Evolutionary conservation across 2,329 filamentous ascomycete species (phyloP).

Genomic region (Clarireedia paspali): DNA sequence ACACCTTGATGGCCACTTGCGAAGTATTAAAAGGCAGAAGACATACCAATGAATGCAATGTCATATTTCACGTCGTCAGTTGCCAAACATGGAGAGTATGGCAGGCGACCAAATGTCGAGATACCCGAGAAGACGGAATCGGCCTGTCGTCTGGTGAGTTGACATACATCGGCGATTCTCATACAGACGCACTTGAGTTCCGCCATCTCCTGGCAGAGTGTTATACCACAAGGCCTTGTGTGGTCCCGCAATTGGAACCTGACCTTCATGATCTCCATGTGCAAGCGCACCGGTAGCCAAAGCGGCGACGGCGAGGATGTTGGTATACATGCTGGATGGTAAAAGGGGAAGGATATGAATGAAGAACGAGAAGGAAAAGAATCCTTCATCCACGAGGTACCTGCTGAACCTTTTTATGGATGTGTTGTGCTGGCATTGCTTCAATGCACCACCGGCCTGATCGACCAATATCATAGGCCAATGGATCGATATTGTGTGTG

Average conservation of each 20-base stretch:
- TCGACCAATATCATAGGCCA: neutral
- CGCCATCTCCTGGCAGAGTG: constrained; percentile 72
- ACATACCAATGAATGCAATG: constrained; percentile 72
- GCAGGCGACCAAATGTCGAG: constrained; percentile 73
- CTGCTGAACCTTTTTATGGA: neutral
- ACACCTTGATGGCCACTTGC: constrained; percentile 6
- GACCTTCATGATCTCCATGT: constrained; percentile 79
- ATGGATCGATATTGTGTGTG: neutral
- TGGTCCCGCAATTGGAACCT: constrained; percentile 45
- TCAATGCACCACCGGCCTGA: neutral
- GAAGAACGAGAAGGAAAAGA: neutral
- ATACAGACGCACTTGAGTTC: constrained; percentile 56
- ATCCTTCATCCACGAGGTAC: neutral
- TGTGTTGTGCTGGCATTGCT: neutral
- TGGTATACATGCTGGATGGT: constrained; percentile 21
- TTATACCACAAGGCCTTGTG: constrained; percentile 77
- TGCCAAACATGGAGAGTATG: constrained; percentile 70
- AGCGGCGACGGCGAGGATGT: constrained; percentile 19
- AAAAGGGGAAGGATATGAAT: neutral
- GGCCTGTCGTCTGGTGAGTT: constrained; percentile 43
- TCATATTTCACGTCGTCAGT: constrained; percentile 66
- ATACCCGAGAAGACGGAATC: constrained; percentile 87
- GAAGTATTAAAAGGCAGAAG: constrained; percentile 3
- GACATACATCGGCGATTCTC: neutral
- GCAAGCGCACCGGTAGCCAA: constrained; percentile 62